Percentiles rank a stretch among this genome's conserved stretches.
Conservation (phyloP, 495 filamentous ascomycete genomes). For the Opeltia flavorubescens region DNA sequence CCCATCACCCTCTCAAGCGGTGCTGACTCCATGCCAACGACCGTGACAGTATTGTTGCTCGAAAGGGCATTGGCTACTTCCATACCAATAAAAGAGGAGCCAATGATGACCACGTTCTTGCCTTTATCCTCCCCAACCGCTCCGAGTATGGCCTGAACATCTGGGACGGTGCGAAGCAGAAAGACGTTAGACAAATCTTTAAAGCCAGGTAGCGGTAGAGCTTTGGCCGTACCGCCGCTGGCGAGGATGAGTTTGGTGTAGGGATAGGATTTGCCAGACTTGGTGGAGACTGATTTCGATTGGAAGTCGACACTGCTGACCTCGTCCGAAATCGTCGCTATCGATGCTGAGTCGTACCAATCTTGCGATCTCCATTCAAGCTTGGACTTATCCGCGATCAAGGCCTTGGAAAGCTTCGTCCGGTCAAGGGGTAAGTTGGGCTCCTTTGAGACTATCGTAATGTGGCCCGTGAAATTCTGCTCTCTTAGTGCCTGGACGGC, state of each 20-base stretch:
- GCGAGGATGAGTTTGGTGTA: constrained; percentile 87
- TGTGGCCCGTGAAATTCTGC: constrained; percentile 62
- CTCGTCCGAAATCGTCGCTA: constrained; percentile 62
- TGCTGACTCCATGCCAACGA: constrained; percentile 81
- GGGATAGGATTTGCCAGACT: constrained; percentile 48
- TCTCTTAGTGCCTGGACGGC: constrained; percentile 68
- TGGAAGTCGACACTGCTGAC: constrained; percentile 64
- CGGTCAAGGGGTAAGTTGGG: constrained; percentile 78
- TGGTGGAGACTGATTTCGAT: constrained; percentile 55
- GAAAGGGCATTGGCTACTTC: constrained; percentile 73
- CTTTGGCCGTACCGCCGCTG: constrained; percentile 66
- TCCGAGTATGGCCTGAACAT: constrained; percentile 58
- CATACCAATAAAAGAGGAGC: constrained; percentile 92
- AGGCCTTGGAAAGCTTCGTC: constrained; percentile 88
- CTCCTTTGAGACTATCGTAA: constrained; percentile 78
- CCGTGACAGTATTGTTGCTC: constrained; percentile 63
- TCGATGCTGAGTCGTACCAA: constrained; percentile 63
- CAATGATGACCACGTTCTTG: constrained; percentile 86
- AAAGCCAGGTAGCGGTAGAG: constrained; percentile 72
- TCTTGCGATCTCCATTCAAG: constrained; percentile 56
- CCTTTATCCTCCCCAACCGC: constrained; percentile 65
- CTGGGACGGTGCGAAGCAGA: constrained; percentile 55
- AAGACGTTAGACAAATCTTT: constrained; percentile 81
- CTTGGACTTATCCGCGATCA: constrained; percentile 71
- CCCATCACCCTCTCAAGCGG: constrained; percentile 87